A percentile compares a stretch with the other conserved stretches of the same genome.
These are phyloP conservation scores for Blastobotrys buckinghamii DNA, from an alignment of 1,139 yeast genomes.

Conservation along the genomic window DNA sequence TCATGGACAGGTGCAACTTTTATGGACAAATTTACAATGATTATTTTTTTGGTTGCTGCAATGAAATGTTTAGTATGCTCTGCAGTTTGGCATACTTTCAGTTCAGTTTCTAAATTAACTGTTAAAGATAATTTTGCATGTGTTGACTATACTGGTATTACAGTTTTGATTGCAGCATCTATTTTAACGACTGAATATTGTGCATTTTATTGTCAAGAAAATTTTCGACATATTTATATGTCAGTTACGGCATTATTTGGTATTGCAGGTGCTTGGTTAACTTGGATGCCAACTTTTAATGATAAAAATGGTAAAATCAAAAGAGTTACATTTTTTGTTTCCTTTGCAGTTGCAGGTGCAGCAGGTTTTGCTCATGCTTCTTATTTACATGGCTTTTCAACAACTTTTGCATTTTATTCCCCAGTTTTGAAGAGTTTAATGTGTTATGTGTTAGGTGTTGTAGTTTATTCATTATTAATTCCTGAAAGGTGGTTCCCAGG, in stretches of 20 bases:
- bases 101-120: slow-evolving; percentile 62
- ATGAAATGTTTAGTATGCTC: slow-evolving; percentile 73
- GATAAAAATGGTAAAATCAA: slow-evolving; percentile 75
- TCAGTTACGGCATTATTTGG: slow-evolving; percentile 63
- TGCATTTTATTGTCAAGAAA: slow-evolving; percentile 59
- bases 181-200: slow-evolving; percentile 82
- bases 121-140: slow-evolving; percentile 78
- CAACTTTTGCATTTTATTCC: slow-evolving; percentile 47
- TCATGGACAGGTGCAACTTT: slow-evolving; percentile 39
- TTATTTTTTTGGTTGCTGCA: slow-evolving; percentile 64
- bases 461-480: slow-evolving; percentile 78
- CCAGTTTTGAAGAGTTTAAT: slow-evolving; percentile 63
- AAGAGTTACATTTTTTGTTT: slow-evolving; percentile 76
- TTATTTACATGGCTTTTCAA: slow-evolving; percentile 49
- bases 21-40: slow-evolving; percentile 51
- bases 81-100: slow-evolving; percentile 87
- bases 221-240: slow-evolving; percentile 46
- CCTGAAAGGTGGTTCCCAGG: slow-evolving; percentile 75
- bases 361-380: slow-evolving; percentile 56
- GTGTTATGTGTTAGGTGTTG: slow-evolving; percentile 78
- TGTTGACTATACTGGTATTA: slow-evolving; percentile 92
- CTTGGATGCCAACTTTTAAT: slow-evolving; percentile 90
- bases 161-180: slow-evolving; percentile 84
- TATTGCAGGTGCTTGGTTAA: slow-evolving; percentile 62
- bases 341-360: slow-evolving; percentile 72